These are phyloP conservation scores for Collybia sordida DNA, from an alignment of 768 basidiomycete genomes.

Conservation along the genomic window DNA sequence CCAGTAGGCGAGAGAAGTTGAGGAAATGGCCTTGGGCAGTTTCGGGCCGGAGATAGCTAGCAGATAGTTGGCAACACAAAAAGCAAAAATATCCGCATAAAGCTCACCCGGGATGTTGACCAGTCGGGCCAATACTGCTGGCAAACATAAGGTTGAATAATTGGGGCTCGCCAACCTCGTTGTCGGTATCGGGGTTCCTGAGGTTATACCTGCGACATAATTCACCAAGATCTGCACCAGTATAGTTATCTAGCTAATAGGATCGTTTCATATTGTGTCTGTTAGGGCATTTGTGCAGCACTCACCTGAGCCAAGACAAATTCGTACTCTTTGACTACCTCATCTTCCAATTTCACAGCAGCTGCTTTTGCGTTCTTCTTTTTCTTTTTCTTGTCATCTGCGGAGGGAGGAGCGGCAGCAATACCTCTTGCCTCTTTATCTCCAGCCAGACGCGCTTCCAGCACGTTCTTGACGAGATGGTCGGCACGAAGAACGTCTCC, in stretches of 20 bases:
- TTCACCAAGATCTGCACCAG: slow-evolving; percentile 84
- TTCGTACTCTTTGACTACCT: slow-evolving; percentile 76
- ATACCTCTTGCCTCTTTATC: slow-evolving; percentile 86
- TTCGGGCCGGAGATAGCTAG: slow-evolving; percentile 92
- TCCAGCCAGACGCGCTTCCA: slow-evolving; percentile 86
- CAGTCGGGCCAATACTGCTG: slow-evolving; percentile 95
- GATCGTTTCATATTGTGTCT: not conserved
- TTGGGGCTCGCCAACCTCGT: slow-evolving; percentile 90
- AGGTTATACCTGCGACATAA: slow-evolving; percentile 81
- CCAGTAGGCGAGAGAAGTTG: slow-evolving; percentile 94
- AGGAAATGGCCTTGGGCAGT: slow-evolving; percentile 99
- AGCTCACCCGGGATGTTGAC: slow-evolving; percentile 88
- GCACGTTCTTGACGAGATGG: slow-evolving; percentile 90
- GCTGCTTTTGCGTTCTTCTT: slow-evolving; percentile 70
- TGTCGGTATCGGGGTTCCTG: slow-evolving; percentile 88
- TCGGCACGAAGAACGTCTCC: slow-evolving; percentile 96
- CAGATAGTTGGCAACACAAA: not conserved
- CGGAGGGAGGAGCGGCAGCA: slow-evolving; percentile 56
- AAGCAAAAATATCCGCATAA: not conserved
- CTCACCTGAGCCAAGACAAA: slow-evolving; percentile 83
- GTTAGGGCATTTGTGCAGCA: slow-evolving; percentile 4
- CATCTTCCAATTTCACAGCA: slow-evolving; percentile 74
- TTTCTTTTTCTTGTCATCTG: slow-evolving; percentile 73
- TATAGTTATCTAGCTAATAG: slow-evolving; percentile 86
- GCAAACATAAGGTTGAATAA: slow-evolving; percentile 99